Conservation (phyloP, 2,329 filamentous ascomycete species). For the Triangularia verruculosa region DNA sequence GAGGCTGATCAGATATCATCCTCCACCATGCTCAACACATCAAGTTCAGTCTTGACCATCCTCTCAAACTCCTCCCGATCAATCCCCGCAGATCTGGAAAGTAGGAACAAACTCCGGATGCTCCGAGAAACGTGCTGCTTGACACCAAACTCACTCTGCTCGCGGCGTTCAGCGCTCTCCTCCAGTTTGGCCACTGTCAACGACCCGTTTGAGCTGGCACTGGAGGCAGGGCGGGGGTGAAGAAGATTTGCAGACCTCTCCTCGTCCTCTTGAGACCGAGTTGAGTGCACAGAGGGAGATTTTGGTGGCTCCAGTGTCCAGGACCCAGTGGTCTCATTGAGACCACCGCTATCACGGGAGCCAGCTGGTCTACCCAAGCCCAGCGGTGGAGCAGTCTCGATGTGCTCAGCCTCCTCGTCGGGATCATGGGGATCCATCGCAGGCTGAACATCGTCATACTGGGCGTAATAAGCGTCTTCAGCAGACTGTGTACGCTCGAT, state of each 20-base stretch:
- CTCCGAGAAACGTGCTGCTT: conserved; percentile 76
- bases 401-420: conserved; percentile 57
- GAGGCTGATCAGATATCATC: conserved; percentile 37
- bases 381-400: conserved; percentile 36
- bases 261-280: conserved; percentile 37
- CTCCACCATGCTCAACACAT: conserved; percentile 67
- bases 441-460: conserved; percentile 75
- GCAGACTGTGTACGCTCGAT: conserved; percentile 36
- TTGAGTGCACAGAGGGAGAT: conserved; percentile 37
- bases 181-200: conserved; percentile 61
- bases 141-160: conserved; percentile 67
- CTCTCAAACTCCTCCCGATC: conserved; percentile 71
- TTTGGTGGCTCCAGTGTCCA: conserved; percentile 46
- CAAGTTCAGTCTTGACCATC: conserved; percentile 68
- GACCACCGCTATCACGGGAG: conserved; percentile 14
- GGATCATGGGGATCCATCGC: conserved; percentile 79
- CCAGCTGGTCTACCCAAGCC: conserved; percentile 29
- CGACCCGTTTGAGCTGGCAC: conserved; percentile 54
- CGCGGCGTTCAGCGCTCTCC: conserved; percentile 52
- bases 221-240: conserved; percentile 59
- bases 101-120: conserved; percentile 71
- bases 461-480: conserved; percentile 72
- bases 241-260: conserved; percentile 40
- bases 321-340: conserved; percentile 34
- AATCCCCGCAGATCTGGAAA: conserved; percentile 70